Evolutionary conservation across 2,329 filamentous ascomycete species (phyloP).

Genomic region (Talaromyces islandicus): DNA sequence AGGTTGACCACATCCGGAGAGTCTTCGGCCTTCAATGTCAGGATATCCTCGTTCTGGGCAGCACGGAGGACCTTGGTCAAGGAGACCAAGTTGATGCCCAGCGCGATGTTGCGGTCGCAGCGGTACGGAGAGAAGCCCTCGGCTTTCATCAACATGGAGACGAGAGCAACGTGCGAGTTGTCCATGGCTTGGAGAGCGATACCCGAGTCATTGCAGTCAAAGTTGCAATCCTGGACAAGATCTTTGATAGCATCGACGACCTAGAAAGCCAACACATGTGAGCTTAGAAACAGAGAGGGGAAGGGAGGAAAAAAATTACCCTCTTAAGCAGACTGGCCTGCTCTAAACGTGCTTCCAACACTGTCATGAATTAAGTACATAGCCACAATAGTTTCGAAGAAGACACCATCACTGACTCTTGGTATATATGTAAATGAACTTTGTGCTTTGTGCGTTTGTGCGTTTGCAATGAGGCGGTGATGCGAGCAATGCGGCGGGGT

Average conservation of each 20-base stretch:
- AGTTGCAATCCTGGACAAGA: conserved; percentile 99
- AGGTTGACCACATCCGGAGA: conserved; percentile 93
- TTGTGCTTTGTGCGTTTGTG: background rate
- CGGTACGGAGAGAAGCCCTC: conserved; percentile 92
- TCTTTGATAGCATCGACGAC: conserved; percentile 99
- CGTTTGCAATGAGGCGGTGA: background rate
- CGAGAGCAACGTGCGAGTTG: conserved; percentile 97
- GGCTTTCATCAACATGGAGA: conserved; percentile 97
- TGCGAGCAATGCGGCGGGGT: background rate
- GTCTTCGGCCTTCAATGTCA: conserved; percentile 97
- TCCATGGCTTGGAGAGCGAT: conserved; percentile 99
- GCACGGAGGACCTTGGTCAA: conserved; percentile 96
- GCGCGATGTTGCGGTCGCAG: conserved; percentile 97
- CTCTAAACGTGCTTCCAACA: conserved; percentile 97
- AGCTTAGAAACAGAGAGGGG: background rate
- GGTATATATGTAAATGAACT: background rate
- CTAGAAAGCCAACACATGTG: conserved; percentile 40
- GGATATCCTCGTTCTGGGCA: conserved; percentile 86
- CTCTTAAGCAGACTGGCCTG: conserved; percentile 94
- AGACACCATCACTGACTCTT: background rate
- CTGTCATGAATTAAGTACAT: conserved; percentile 25
- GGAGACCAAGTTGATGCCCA: conserved; percentile 93
- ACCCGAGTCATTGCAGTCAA: conserved; percentile 99
- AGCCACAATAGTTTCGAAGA: background rate
- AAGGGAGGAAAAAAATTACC: conserved; percentile 46